These are phyloP conservation scores for Fraxinus dipetala DNA, from an alignment of 305 asterid genomes.

Conservation along the genomic window DNA sequence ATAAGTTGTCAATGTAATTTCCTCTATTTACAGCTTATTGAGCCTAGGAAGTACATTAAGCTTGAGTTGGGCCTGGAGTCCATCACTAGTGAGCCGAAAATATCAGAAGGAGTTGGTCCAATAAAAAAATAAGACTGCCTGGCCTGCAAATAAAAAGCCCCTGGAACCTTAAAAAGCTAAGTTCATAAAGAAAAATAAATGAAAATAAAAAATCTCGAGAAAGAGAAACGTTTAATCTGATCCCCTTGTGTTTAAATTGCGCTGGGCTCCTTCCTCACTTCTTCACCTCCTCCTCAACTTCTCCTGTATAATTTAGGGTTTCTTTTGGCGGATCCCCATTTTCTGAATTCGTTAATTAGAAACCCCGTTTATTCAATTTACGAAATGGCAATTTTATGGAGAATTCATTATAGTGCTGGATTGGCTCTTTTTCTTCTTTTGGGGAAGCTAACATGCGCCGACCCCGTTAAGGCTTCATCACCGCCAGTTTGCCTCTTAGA, in stretches of 20 bases:
- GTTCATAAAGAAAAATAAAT: background rate
- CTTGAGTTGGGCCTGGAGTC: background rate
- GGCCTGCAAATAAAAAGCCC: background rate
- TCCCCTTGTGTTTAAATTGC: slow-evolving; percentile 35
- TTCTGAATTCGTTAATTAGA: slow-evolving; percentile 13
- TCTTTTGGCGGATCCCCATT: background rate
- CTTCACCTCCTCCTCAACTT: slow-evolving; percentile 5
- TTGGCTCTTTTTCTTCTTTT: slow-evolving; percentile 44
- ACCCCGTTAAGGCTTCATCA: slow-evolving; percentile 42
- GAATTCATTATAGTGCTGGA: slow-evolving; percentile 33
- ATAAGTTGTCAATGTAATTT: too few species aligned
- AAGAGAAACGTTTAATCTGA: slow-evolving; percentile 15
- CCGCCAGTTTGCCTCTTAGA: slow-evolving; percentile 48
- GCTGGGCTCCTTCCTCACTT: slow-evolving; percentile 34
- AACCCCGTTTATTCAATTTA: slow-evolving; percentile 7
- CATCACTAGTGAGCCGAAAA: background rate
- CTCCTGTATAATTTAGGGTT: background rate
- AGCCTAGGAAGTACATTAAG: background rate
- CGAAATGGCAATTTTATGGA: slow-evolving; percentile 37
- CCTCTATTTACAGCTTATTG: background rate
- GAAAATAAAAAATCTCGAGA: background rate
- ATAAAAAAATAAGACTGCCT: background rate
- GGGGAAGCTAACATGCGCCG: slow-evolving; percentile 50
- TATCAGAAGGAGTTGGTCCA: background rate
- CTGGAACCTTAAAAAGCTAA: background rate